Evolutionary conservation across 257 asterid species (phyloP).

Genomic region (Solanum tarapatanum): DNA sequence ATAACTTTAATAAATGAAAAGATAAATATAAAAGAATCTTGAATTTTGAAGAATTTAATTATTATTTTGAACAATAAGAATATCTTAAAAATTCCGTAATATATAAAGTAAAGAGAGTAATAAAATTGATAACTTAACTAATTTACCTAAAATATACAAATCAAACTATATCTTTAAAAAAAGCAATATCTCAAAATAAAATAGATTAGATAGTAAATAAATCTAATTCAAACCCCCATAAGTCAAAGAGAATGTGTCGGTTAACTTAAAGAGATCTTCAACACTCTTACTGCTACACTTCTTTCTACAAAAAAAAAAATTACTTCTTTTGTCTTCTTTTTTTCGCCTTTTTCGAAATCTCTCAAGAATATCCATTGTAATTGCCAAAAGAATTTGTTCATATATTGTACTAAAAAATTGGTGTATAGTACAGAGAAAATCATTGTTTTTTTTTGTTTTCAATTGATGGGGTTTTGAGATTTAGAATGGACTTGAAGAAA

Average conservation of each 20-base stretch:
- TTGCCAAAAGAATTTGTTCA: slow-evolving; percentile 9
- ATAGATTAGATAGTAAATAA: no score
- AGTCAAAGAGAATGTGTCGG: neutral
- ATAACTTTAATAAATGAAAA: no score
- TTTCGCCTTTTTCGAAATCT: slow-evolving; percentile 2
- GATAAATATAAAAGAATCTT: no score
- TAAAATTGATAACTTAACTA: neutral
- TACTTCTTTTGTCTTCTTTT: neutral
- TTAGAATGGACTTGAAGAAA: slow-evolving; percentile 44
- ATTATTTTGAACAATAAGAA: no score
- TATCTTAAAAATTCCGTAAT: no score
- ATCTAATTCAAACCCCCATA: neutral
- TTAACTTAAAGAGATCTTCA: neutral
- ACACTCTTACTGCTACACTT: neutral
- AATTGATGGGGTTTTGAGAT: neutral
- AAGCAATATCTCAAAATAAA: neutral
- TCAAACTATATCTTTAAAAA: no score
- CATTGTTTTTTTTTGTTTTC: neutral
- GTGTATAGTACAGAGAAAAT: neutral
- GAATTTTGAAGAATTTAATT: no score
- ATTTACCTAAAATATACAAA: neutral
- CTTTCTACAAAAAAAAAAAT: neutral
- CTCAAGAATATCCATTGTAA: slow-evolving; percentile 7
- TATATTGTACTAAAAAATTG: neutral
- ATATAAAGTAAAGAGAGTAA: neutral